Evolutionary conservation across 2,329 filamentous ascomycete species (phyloP), one percentile per base, ranked within the genome.

Genomic region (Sclerotinia spermophila): DNA sequence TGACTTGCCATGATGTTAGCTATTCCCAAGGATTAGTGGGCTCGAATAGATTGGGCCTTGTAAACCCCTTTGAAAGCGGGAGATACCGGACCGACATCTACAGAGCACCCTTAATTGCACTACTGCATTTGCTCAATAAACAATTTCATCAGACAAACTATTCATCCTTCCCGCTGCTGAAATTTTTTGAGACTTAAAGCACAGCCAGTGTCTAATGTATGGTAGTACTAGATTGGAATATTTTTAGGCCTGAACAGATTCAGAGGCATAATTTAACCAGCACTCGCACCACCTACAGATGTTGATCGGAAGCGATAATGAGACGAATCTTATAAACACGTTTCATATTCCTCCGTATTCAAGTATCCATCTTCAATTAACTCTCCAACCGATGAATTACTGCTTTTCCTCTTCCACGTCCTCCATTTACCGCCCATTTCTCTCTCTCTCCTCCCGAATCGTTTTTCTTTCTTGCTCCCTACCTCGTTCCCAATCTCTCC

Each of bases 251-350:
- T 30, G 3, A 55, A 55, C 6, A 6, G 15, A 6, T 55, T 55
- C 27, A 30, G 19, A 30, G 5, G 10, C 7, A 5, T 10, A 4
- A 55, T 30, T 19, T 7, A 30, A 33, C 5, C 7, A 1, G 8
- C 15, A 55, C 4, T 19, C 17, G 30, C 27, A 30, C 13, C 15
- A 30, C 15, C 7, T 33, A 15, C 11, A 21, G 2, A 30, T 19
- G 7, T 30, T 55, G n/a, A 55, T 55, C 5, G 27, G 17, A 55
- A 30, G 5, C 6, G 3, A 55, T 13, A 6, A 15, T 30, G 11
- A 27, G 5, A 53, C 0, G 17, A 8, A 2, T 17, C 17, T 27
- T 1, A 27, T 2, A 53, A 19, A 27, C 15, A 30, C 0, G 2
- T 19, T 19, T 8, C n/a, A 30, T 27, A 2, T 27, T 6, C 10